Evolutionary conservation across 2,329 filamentous ascomycete genomes (phyloP).

Genomic region (Colletotrichum tabaci): DNA sequence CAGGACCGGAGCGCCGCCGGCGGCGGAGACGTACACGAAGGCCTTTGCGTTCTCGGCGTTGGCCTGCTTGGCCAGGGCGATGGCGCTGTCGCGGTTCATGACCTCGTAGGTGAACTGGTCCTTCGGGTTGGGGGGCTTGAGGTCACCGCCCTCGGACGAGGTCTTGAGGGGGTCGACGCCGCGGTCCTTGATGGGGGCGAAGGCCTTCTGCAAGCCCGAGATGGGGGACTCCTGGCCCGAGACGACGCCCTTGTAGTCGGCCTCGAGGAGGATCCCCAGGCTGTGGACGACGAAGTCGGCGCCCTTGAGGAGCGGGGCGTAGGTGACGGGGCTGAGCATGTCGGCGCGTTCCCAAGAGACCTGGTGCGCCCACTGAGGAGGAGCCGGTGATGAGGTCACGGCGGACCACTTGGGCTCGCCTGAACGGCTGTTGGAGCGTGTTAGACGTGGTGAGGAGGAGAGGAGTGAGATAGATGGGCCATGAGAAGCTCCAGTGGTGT

Average conservation of each 20-base stretch:
- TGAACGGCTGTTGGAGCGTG: constrained; percentile 76
- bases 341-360: constrained; percentile 93
- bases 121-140: constrained; percentile 76
- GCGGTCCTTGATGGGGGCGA: constrained; percentile 76
- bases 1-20: constrained; percentile 86
- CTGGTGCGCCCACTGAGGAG: constrained; percentile 85
- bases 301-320: constrained; percentile 80
- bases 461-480: constrained; percentile 19
- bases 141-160: constrained; percentile 66
- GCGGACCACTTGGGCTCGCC: constrained; percentile 89
- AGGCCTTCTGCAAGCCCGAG: constrained; percentile 82
- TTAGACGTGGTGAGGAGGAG: constrained; percentile 41
- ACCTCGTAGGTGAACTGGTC: constrained; percentile 93
- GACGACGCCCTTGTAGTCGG: constrained; percentile 95
- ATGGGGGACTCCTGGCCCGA: constrained; percentile 88
- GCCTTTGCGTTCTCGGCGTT: constrained; percentile 73
- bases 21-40: constrained; percentile 92
- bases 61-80: constrained; percentile 86
- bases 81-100: constrained; percentile 94
- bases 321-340: constrained; percentile 86
- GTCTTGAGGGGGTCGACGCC: constrained; percentile 80
- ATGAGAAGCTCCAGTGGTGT: constrained; percentile 17
- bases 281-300: constrained; percentile 92
- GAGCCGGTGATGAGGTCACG: constrained; percentile 77
- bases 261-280: constrained; percentile 96